Percentiles rank a stretch among this genome's conserved stretches.
Evolutionary conservation across 345 rosid species (phyloP).

Genomic region (Hibiscus trionum): DNA sequence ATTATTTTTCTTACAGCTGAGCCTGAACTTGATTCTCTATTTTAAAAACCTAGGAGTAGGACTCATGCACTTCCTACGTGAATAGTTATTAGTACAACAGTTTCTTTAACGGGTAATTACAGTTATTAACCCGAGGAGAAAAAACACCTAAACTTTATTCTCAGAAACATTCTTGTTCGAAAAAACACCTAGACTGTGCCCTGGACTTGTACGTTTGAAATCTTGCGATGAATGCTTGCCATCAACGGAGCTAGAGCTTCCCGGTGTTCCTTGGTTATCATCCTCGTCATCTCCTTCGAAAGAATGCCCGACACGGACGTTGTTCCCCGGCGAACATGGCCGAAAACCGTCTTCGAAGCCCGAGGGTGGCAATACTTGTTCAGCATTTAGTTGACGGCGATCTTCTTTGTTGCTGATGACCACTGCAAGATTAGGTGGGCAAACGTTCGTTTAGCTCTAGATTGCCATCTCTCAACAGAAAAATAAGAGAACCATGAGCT

Average conservation of each 20-base stretch:
- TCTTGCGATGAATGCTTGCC: conserved; percentile 17
- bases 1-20: not conserved
- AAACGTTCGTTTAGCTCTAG: too few species aligned
- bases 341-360: conserved; percentile 11
- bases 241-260: not conserved
- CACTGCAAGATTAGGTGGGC: conserved; percentile 5
- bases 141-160: not conserved
- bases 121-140: not conserved
- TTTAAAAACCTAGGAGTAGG: not conserved
- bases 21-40: not conserved
- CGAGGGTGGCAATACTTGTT: not conserved
- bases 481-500: too few species aligned
- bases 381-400: not conserved
- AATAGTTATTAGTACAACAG: not conserved
- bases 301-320: conserved; percentile 31
- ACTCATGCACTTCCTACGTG: not conserved
- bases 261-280: not conserved
- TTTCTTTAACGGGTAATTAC: not conserved
- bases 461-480: too few species aligned
- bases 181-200: conserved; percentile 29
- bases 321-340: conserved; percentile 30
- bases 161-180: not conserved
- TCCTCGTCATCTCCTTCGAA: not conserved
- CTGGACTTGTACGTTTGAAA: conserved; percentile 34
- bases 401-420: not conserved